A percentile compares a stretch with the other conserved stretches of the same genome.
These are phyloP conservation scores for Akebia trifoliata DNA, from an alignment of 164 flowering plant species.

Conservation along the genomic window DNA sequence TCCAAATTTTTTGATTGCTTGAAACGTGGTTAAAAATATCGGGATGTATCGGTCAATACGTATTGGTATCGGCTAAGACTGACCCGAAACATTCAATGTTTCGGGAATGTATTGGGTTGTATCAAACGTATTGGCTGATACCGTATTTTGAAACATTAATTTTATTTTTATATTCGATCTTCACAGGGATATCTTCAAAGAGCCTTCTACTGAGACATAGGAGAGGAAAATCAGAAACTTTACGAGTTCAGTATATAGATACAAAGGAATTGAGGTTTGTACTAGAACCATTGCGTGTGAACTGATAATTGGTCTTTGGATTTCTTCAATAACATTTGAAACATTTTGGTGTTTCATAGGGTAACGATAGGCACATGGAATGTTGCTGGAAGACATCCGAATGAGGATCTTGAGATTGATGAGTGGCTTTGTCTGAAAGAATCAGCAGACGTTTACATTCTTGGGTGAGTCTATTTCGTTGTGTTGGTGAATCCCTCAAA, in stretches of 20 bases:
- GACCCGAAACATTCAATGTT: too few species aligned
- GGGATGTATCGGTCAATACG: too few species aligned
- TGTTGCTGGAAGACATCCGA: slow-evolving; percentile 82
- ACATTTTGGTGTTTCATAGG: slow-evolving; percentile 31
- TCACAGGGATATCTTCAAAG: slow-evolving; percentile 39
- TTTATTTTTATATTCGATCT: slow-evolving; percentile 1
- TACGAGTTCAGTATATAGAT: slow-evolving; percentile 76
- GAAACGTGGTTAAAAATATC: too few species aligned
- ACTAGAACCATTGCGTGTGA: slow-evolving; percentile 1
- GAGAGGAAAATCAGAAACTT: slow-evolving; percentile 88
- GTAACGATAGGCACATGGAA: slow-evolving; percentile 90
- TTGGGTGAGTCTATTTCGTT: slow-evolving; percentile 58
- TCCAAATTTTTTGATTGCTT: too few species aligned
- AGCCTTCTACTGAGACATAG: slow-evolving; percentile 42
- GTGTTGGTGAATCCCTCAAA: neutral
- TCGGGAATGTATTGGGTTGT: too few species aligned
- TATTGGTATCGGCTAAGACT: too few species aligned
- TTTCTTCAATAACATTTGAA: slow-evolving; percentile 2
- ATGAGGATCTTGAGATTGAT: slow-evolving; percentile 71
- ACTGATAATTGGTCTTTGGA: neutral
- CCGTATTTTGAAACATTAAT: too few species aligned
- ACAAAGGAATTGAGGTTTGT: slow-evolving; percentile 89
- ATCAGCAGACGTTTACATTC: slow-evolving; percentile 75
- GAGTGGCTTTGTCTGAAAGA: slow-evolving; percentile 80
- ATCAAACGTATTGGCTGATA: too few species aligned